These are phyloP conservation scores for Pseudotsuga menziesii DNA, from an alignment of 75 land plant species.

Conservation along the genomic window DNA sequence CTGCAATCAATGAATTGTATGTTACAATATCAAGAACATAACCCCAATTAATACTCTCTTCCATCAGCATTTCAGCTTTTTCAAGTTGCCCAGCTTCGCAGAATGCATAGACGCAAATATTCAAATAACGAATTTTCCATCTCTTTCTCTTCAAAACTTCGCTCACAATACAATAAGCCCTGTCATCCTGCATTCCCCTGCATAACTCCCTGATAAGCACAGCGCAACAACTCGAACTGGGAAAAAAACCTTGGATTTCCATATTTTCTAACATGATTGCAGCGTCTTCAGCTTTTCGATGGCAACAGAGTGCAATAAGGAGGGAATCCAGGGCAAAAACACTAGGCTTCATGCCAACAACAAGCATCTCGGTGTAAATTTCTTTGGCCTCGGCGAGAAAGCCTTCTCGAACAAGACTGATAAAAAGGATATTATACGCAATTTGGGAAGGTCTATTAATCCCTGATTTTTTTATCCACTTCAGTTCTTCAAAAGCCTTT, in stretches of 20 bases:
- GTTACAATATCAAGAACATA: constrained; percentile 47
- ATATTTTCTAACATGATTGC: neutral
- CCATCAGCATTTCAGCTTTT: constrained; percentile 42
- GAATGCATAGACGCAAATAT: constrained; percentile 45
- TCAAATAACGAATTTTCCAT: constrained; percentile 30
- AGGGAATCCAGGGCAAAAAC: neutral
- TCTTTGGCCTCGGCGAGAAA: neutral
- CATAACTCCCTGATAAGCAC: constrained; percentile 7
- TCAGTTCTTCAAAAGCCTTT: neutral
- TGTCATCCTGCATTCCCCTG: neutral
- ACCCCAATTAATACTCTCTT: constrained; percentile 45
- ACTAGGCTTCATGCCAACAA: neutral
- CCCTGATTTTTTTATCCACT: neutral
- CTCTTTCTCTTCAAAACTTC: neutral
- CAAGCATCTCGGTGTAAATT: neutral
- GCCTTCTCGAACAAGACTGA: neutral
- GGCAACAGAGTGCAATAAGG: neutral
- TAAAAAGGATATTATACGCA: neutral
- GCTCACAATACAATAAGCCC: constrained; percentile 9
- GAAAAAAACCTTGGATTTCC: constrained; percentile 4
- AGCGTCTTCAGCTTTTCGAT: neutral
- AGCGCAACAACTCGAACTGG: neutral
- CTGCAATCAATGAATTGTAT: constrained; percentile 53
- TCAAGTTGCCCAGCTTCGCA: constrained; percentile 37
- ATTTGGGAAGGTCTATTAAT: neutral